Percentiles rank a stretch among this genome's conserved stretches.
These are phyloP conservation scores for Globisporangium spinosum DNA, from an alignment of 352 stramenopile genomes.

Conservation along the genomic window DNA sequence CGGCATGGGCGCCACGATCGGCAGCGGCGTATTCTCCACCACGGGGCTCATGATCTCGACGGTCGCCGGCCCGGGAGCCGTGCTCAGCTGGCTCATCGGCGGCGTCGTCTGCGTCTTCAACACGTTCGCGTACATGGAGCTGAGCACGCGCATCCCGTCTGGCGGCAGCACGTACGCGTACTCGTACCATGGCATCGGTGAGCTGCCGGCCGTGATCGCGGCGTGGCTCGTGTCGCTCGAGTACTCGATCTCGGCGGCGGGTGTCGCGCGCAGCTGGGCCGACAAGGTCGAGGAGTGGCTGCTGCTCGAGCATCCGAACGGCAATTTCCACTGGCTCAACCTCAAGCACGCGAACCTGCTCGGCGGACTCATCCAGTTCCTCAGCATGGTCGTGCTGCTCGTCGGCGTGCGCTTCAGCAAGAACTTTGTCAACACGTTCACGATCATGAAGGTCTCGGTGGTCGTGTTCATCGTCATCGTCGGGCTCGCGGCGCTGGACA, in stretches of 20 bases:
- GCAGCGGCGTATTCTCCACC: slow-evolving; percentile 80
- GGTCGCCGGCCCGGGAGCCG: background rate
- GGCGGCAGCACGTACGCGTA: slow-evolving; percentile 90
- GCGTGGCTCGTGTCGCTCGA: slow-evolving; percentile 38
- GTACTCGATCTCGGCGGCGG: slow-evolving; percentile 6
- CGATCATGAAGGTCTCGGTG: no score
- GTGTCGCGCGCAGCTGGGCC: slow-evolving; percentile 87
- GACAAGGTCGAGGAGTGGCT: slow-evolving; percentile 85
- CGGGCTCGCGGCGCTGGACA: no score
- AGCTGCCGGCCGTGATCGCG: slow-evolving; percentile 87
- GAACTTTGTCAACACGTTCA: no score
- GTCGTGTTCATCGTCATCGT: no score
- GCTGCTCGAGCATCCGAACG: slow-evolving; percentile 26
- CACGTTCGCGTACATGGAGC: slow-evolving; percentile 84
- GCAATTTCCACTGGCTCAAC: slow-evolving; percentile 44
- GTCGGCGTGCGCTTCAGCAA: background rate
- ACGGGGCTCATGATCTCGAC: slow-evolving; percentile 41
- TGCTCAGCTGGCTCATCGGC: slow-evolving; percentile 55
- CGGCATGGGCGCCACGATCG: slow-evolving; percentile 83
- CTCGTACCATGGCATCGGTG: slow-evolving; percentile 85
- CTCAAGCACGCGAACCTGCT: slow-evolving; percentile 40
- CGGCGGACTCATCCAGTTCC: slow-evolving; percentile 15
- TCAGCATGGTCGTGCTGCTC: background rate
- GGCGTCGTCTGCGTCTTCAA: slow-evolving; percentile 68
- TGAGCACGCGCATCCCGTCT: slow-evolving; percentile 74